phyloP scores from a whole-genome alignment of 495 filamentous ascomycete species.

The Saxophila tyrrhenica region DNA sequence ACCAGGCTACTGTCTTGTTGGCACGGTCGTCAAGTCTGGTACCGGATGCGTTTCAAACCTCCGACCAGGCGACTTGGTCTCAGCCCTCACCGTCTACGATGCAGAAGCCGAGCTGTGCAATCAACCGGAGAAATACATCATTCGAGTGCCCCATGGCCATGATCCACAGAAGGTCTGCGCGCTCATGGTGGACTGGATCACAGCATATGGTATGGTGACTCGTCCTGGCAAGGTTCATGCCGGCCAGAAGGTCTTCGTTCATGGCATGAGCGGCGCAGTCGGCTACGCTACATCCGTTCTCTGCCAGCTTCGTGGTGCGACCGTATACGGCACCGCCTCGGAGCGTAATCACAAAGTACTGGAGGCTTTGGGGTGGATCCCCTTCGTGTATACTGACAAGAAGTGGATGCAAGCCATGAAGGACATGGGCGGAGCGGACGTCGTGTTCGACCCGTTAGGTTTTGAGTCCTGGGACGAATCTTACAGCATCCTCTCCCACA shows the following conservation, averaged over 20 bases:
- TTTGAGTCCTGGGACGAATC: slow-evolving; percentile 38
- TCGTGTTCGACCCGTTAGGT: slow-evolving; percentile 36
- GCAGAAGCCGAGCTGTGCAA: slow-evolving; percentile 31
- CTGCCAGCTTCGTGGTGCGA: slow-evolving; percentile 28
- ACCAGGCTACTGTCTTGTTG: slow-evolving; percentile 34
- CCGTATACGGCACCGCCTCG: slow-evolving; percentile 35
- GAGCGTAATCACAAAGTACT: slow-evolving; percentile 31
- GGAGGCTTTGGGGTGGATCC: slow-evolving; percentile 20
- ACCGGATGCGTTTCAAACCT: slow-evolving; percentile 19
- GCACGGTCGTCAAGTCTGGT: slow-evolving; percentile 26
- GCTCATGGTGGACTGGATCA: slow-evolving; percentile 32
- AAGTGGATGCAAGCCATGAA: slow-evolving; percentile 35
- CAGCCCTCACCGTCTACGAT: slow-evolving; percentile 33
- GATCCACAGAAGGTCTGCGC: slow-evolving; percentile 27
- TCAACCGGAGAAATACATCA: slow-evolving; percentile 31
- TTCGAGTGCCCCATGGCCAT: slow-evolving; percentile 28
- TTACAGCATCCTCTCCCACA: slow-evolving; percentile 26
- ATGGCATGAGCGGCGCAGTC: slow-evolving; percentile 36
- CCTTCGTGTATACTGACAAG: slow-evolving; percentile 36
- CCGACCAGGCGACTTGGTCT: slow-evolving; percentile 28
- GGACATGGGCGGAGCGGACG: slow-evolving; percentile 30
- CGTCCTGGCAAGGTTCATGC: slow-evolving; percentile 26
- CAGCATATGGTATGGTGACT: slow-evolving; percentile 34
- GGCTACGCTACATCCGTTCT: slow-evolving; percentile 29
- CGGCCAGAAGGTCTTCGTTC: slow-evolving; percentile 36